A percentile compares a stretch with the other conserved stretches of the same genome.
Conservation (phyloP, 75 land plant species). For the Adiantum capillusveneris region DNA sequence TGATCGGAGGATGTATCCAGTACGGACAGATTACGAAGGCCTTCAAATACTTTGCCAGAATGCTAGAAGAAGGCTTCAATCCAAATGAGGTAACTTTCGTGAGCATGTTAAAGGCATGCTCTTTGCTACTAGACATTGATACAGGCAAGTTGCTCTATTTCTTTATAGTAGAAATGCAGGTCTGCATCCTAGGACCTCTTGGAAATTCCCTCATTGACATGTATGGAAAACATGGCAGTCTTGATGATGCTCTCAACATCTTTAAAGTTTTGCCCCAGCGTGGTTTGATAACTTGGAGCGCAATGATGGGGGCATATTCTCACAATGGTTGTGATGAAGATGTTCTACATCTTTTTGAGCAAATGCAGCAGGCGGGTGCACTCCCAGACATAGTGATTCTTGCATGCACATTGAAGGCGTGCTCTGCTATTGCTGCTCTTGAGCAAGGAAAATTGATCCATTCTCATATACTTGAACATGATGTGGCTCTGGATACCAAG, state of each 20-base stretch:
- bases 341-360: not conserved
- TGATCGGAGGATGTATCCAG: slow-evolving; percentile 64
- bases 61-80: slow-evolving; percentile 11
- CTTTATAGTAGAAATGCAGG: not conserved
- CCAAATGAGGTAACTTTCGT: slow-evolving; percentile 3
- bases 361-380: not conserved
- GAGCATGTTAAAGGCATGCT: not conserved
- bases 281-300: slow-evolving; percentile 35
- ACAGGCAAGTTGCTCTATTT: not conserved
- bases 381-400: not conserved
- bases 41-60: slow-evolving; percentile 25
- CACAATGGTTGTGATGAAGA: slow-evolving; percentile 3
- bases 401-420: not conserved
- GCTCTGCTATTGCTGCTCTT: not conserved
- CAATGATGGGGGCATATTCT: slow-evolving; percentile 20
- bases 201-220: slow-evolving; percentile 30
- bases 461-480: not conserved
- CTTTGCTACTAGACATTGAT: not conserved
- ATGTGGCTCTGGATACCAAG: not conserved
- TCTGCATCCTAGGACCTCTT: slow-evolving; percentile 4
- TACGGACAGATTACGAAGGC: slow-evolving; percentile 48
- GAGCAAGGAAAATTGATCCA: not conserved
- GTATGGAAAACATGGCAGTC: slow-evolving; percentile 25
- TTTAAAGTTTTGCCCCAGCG: slow-evolving; percentile 37
- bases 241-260: slow-evolving; percentile 10